A percentile compares a stretch with the other conserved stretches of the same genome.
Conservation (phyloP, 805 yeast species). For the Starmerella potacharoeniae region DNA sequence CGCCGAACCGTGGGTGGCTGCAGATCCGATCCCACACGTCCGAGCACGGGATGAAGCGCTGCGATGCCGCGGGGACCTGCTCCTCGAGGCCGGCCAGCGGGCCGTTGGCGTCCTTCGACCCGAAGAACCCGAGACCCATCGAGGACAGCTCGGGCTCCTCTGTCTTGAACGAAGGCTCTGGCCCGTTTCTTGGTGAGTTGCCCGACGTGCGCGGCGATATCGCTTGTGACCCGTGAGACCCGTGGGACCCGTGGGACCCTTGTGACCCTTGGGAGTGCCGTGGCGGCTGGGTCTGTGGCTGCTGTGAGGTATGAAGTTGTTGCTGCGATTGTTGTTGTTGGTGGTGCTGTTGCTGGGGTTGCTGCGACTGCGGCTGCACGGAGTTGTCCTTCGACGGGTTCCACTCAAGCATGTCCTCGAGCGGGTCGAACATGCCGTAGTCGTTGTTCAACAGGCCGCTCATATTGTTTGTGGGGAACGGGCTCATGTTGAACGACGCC, state of each 20-base stretch:
- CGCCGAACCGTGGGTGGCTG: constrained; percentile 85
- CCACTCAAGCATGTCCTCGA: constrained; percentile 24
- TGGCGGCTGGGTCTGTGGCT: not conserved
- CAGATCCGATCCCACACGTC: constrained; percentile 96
- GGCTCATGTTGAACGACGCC: not conserved
- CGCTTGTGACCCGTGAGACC: no score
- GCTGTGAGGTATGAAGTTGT: not conserved
- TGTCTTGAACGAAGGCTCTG: not conserved
- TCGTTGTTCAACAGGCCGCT: constrained; percentile 28
- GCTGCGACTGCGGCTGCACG: not conserved
- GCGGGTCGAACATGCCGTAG: constrained; percentile 30
- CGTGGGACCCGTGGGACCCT: not conserved
- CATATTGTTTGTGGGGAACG: constrained; percentile 13
- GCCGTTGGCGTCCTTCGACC: not conserved
- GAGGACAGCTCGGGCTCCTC: not conserved
- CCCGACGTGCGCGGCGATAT: not conserved
- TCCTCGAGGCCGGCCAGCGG: constrained; percentile 19
- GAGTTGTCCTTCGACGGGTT: constrained; percentile 2
- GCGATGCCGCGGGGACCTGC: constrained; percentile 26
- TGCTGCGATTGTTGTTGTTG: not conserved
- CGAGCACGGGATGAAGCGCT: constrained; percentile 52
- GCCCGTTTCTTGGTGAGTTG: not conserved
- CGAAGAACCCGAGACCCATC: not conserved
- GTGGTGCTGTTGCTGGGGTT: not conserved
- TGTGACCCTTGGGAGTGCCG: not conserved